Evolutionary conservation across 192 early-diverging fungal species (phyloP).

Genomic region (Gonapodya prolifera): DNA sequence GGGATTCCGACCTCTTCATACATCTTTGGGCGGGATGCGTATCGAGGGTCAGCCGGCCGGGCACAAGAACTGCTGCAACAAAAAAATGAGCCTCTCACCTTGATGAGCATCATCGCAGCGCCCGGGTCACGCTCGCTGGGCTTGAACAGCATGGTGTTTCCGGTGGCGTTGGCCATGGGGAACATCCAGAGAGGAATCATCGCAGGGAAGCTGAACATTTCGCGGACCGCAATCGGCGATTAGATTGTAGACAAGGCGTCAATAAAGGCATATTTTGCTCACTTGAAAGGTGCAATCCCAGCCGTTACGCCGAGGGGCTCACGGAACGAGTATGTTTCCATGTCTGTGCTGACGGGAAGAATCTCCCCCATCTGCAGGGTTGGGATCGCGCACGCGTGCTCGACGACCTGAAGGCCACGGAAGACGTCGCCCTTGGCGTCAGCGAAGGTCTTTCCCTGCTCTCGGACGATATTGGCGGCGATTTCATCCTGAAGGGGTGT

Average conservation of each 20-base stretch:
- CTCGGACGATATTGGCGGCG: conserved; percentile 65
- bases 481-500: conserved; percentile 38
- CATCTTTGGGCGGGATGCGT: no score
- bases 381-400: conserved; percentile 53
- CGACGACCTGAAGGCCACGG: conserved; percentile 35
- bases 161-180: conserved; percentile 82
- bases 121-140: conserved; percentile 91
- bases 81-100: no score
- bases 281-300: conserved; percentile 95
- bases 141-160: conserved; percentile 86
- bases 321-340: conserved; percentile 91
- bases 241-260: no score
- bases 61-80: no score
- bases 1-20: conserved; percentile 80
- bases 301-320: conserved; percentile 85
- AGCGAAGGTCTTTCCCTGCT: conserved; percentile 87
- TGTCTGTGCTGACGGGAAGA: conserved; percentile 73
- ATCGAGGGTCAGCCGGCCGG: no score
- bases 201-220: conserved; percentile 93
- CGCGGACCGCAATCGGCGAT: no score
- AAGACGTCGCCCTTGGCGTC: conserved; percentile 88
- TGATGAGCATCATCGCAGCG: conserved; percentile 76
- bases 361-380: conserved; percentile 66
- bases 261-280: no score
- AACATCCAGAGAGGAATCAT: conserved; percentile 91